Conservation (phyloP, 768 basidiomycete species). For the Kwoniella europaea region DNA sequence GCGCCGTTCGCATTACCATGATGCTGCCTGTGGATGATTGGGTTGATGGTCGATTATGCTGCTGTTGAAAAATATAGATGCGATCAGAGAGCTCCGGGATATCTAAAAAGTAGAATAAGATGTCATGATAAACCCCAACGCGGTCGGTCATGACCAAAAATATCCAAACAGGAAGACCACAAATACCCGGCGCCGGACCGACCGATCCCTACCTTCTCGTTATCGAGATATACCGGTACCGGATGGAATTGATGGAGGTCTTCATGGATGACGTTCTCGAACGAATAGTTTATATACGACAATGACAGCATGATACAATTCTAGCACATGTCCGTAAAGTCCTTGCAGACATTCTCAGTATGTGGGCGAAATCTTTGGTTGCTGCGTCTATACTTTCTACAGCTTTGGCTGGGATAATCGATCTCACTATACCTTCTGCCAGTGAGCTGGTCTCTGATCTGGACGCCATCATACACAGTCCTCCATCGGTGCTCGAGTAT, state of each 20-base stretch:
- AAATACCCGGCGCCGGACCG: constrained; percentile 7
- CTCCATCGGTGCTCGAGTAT: background rate
- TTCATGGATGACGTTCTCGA: constrained; percentile 1
- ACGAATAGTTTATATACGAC: no score
- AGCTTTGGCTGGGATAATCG: constrained; percentile 4
- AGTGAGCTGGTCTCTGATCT: constrained; percentile 12
- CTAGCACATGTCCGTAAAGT: no score
- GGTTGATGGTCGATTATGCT: background rate
- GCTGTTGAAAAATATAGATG: background rate
- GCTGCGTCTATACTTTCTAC: constrained; percentile 4
- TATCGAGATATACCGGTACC: background rate
- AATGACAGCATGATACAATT: no score
- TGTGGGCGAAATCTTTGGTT: constrained; percentile 4
- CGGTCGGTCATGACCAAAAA: background rate
- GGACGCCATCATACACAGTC: constrained; percentile 3
- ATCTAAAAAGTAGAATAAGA: background rate
- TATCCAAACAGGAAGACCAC: background rate
- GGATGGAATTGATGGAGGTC: background rate
- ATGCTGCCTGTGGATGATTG: background rate
- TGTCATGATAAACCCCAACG: background rate
- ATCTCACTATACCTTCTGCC: constrained; percentile 15
- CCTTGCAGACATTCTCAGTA: background rate
- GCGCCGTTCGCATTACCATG: constrained; percentile 24
- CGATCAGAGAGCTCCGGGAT: background rate
- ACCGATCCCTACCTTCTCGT: background rate